Percentiles rank a stretch among this genome's conserved stretches.
Evolutionary conservation across 805 yeast genomes (phyloP).

Genomic region (Ogataea nakhonphanomensis): DNA sequence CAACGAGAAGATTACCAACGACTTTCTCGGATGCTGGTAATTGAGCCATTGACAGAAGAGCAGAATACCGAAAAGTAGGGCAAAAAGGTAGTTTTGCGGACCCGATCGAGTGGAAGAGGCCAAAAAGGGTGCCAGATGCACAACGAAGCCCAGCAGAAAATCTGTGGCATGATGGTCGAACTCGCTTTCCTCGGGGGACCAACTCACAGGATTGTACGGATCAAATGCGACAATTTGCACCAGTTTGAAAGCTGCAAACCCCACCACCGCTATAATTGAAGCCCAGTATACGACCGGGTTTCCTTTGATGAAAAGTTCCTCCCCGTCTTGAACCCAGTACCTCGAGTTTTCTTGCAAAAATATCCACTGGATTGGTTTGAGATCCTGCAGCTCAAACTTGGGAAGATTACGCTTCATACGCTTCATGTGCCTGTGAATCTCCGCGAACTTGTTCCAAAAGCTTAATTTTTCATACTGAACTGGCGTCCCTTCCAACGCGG

Average conservation of each 20-base stretch:
- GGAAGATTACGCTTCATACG: slow-evolving; percentile 44
- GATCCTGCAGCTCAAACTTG: slow-evolving; percentile 46
- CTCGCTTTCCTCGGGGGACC: slow-evolving; percentile 9
- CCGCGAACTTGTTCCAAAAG: slow-evolving; percentile 50
- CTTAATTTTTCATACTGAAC: slow-evolving; percentile 33
- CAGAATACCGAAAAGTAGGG: slow-evolving; percentile 48
- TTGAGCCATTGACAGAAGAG: slow-evolving; percentile 44
- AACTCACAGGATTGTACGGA: slow-evolving; percentile 15
- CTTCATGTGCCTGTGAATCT: slow-evolving; percentile 57
- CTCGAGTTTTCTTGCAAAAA: slow-evolving; percentile 54
- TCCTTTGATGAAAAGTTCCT: slow-evolving; percentile 58
- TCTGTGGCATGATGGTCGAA: slow-evolving; percentile 32
- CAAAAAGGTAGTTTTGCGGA: slow-evolving; percentile 46
- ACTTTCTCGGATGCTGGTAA: slow-evolving; percentile 32
- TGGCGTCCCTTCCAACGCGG: slow-evolving; percentile 37
- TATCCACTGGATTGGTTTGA: slow-evolving; percentile 66
- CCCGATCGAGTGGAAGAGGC: slow-evolving; percentile 37
- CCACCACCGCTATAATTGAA: slow-evolving; percentile 35
- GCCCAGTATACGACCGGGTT: slow-evolving; percentile 57
- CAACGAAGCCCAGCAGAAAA: slow-evolving; percentile 51
- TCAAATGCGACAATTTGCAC: slow-evolving; percentile 17
- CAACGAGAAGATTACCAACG: slow-evolving; percentile 22
- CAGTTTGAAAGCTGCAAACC: slow-evolving; percentile 15
- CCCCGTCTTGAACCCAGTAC: slow-evolving; percentile 46
- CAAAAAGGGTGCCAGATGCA: slow-evolving; percentile 58